Conservation (phyloP, 495 filamentous ascomycete genomes). For the Mycothermus thermophilus region DNA sequence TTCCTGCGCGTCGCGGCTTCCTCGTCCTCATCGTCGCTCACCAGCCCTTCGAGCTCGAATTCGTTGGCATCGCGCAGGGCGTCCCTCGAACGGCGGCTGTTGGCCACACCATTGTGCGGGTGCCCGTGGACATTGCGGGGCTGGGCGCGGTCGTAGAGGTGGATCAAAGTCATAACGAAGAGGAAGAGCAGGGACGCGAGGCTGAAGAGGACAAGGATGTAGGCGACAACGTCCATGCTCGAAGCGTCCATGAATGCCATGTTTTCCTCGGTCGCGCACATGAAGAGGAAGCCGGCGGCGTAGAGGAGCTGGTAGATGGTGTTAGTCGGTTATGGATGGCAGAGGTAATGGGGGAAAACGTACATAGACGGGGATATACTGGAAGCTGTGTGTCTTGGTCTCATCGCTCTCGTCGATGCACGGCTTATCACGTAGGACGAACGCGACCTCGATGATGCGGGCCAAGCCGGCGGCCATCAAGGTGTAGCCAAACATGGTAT, state of each 20-base stretch:
- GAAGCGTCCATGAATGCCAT: constrained; percentile 61
- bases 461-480: constrained; percentile 80
- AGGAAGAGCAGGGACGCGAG: constrained; percentile 84
- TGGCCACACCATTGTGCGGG: constrained; percentile 19
- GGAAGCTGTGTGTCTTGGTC: constrained; percentile 65
- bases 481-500: constrained; percentile 87
- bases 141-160: constrained; percentile 61
- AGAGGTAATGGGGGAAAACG: constrained; percentile 21
- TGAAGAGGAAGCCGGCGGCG: constrained; percentile 91
- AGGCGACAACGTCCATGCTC: constrained; percentile 75
- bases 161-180: constrained; percentile 69
- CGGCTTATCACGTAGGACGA: constrained; percentile 61
- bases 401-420: constrained; percentile 42
- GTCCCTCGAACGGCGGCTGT: constrained; percentile 31
- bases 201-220: constrained; percentile 81
- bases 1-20: constrained; percentile 27
- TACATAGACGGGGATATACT: constrained; percentile 84
- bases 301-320: constrained; percentile 55
- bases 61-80: constrained; percentile 63
- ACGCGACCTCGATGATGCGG: constrained; percentile 81
- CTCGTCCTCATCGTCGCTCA: constrained; percentile 68
- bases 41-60: constrained; percentile 81
- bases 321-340: neutral
- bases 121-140: constrained; percentile 22
- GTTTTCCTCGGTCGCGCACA: constrained; percentile 94